phyloP scores from a whole-genome alignment of 768 basidiomycete species.

The Agrocybe praecox region DNA sequence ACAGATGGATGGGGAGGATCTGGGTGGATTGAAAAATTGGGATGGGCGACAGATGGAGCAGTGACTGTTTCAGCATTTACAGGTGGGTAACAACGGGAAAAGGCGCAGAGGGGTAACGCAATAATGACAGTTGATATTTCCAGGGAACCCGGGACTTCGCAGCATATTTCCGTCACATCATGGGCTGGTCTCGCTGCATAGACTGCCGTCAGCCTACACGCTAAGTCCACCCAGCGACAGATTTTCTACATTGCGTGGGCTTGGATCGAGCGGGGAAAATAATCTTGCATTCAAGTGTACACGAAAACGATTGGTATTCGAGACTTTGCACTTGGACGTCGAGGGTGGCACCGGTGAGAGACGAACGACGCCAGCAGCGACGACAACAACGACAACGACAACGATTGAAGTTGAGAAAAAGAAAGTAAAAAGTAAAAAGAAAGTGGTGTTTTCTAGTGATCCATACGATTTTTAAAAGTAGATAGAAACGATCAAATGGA shows the following conservation, averaged over 20 bases:
- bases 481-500: constrained; percentile 11
- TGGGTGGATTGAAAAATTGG: constrained; percentile 78
- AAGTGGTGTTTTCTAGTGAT: constrained; percentile 18
- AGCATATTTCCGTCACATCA: constrained; percentile 82
- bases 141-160: constrained; percentile 79
- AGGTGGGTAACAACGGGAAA: constrained; percentile 44
- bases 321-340: constrained; percentile 87
- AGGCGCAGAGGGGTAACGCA: background rate
- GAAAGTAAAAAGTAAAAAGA: constrained; percentile 7
- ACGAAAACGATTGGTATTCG: constrained; percentile 83
- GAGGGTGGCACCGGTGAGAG: constrained; percentile 85
- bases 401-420: constrained; percentile 8
- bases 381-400: constrained; percentile 34
- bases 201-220: constrained; percentile 73
- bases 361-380: constrained; percentile 43
- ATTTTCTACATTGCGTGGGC: constrained; percentile 81
- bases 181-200: constrained; percentile 79
- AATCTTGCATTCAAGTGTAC: constrained; percentile 95
- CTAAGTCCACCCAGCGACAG: constrained; percentile 80
- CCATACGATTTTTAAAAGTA: constrained; percentile 13
- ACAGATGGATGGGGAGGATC: constrained; percentile 58
- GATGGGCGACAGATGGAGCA: constrained; percentile 78
- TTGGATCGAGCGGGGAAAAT: constrained; percentile 85
- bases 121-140: constrained; percentile 4
- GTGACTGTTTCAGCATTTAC: constrained; percentile 79